A percentile compares a stretch with the other conserved stretches of the same genome.
Conservation (phyloP, 306 rosid species). For the Senna tora region DNA sequence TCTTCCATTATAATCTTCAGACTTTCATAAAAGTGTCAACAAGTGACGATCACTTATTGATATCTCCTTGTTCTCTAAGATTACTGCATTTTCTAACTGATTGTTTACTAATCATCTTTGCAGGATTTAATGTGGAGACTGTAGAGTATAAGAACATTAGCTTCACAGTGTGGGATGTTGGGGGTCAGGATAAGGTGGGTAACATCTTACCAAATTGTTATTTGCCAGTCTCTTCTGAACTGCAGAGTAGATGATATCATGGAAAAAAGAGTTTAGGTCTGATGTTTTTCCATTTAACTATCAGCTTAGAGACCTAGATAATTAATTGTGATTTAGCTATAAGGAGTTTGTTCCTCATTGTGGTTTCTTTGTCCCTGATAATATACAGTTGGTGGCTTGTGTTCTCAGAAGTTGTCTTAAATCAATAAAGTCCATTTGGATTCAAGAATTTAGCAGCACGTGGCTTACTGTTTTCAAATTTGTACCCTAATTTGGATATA, state of each 20-base stretch:
- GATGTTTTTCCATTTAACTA: slow-evolving; percentile 8
- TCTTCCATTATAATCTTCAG: neutral
- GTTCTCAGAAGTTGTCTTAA: neutral
- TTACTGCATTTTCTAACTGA: neutral
- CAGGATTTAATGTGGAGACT: slow-evolving; percentile 65
- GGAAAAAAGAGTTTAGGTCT: neutral
- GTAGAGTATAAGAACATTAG: slow-evolving; percentile 64
- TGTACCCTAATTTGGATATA: neutral
- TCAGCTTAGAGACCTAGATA: neutral
- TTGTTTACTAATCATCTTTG: slow-evolving; percentile 6
- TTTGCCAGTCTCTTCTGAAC: neutral
- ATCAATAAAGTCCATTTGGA: neutral
- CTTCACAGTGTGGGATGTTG: slow-evolving; percentile 68
- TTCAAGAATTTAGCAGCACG: neutral
- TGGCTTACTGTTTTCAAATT: neutral
- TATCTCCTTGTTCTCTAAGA: neutral
- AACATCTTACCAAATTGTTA: slow-evolving; percentile 4
- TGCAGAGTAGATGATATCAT: neutral
- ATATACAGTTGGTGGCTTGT: neutral
- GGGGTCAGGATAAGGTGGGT: slow-evolving; percentile 60
- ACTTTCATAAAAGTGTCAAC: neutral
- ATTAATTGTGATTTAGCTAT: neutral
- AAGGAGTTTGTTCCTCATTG: neutral
- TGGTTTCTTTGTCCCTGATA: neutral
- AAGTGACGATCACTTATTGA: neutral